Evolutionary conservation across 2,329 filamentous ascomycete genomes (phyloP), one percentile per base, ranked within the genome.

Genomic region (Fusarium concolor): DNA sequence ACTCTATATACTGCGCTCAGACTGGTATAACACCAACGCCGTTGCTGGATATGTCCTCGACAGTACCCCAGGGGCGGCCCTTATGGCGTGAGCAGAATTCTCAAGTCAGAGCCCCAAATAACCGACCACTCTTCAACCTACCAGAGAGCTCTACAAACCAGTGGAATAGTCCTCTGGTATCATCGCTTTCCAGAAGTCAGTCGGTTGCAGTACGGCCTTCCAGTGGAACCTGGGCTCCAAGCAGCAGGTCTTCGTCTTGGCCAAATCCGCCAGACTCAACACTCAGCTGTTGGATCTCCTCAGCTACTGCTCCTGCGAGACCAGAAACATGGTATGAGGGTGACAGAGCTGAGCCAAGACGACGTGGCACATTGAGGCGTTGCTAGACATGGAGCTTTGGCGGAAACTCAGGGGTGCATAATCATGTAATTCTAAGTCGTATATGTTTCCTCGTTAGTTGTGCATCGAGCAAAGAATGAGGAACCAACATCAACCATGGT

Each of bases 1-100:
- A 62, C 4, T 62, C 59, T 1, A 29, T 62, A 0, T 56, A 62
- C 3, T 62, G 56, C n/a, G 29, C 59, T 18, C 59, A 62, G 5
- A 14, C 47, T 0, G 47, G 59, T 1, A 2, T 33, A 0, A 62
- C 35, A 0, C 56, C 56, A 0, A 17, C 41, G 14, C 59, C 59
- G 2, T 12, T 62, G 4, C 9, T 62, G 4, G 41, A 62, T 10
- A 46, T 62, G 5, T 10, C 46, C 2, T 20, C 35, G 1, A 6
- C 41, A 5, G 18, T 6, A 8, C 41, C 59, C 0, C 59, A 37
- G 9, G 7, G 28, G 3, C 56, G 17, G 37, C 1, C 28, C 2
- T 28, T 33, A 6, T 17, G 35, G 47, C 24, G n/a, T 15, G 24
- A 22, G 1, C 14, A 3, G 1, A 38, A 28, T 2, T 14, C 22